Evolutionary conservation across 805 yeast species (phyloP), one percentile per base, ranked within the genome.

Genomic region (Saccharomyces eubayanus): DNA sequence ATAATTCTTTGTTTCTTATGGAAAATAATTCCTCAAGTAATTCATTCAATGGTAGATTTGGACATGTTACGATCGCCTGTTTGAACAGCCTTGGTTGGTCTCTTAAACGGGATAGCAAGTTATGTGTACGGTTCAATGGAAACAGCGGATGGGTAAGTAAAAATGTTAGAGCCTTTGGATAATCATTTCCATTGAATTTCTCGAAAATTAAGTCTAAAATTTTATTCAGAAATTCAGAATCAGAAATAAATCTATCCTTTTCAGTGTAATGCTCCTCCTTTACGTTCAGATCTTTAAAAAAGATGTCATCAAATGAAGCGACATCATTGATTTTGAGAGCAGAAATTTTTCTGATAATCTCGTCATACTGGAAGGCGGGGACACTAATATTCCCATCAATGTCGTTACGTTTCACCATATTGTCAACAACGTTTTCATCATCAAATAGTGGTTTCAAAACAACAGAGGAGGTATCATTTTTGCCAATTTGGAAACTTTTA

Each of bases 121-220:
- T 83, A 4, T 72, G 69, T 9, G 88, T 74, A 55, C 76, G 78
- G 20, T 75, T 71, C 14, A 74, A 68, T 9, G 97, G 97, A 70
- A 85, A 90, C 20, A 89, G 72, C 16, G 97, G 97, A 72, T 92
- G 96, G 2, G 96, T 87, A 57, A 92, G 74, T 31, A 91, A 74
- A 64, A 88, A 91, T 1, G 85, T 79, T 49, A 89, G 69, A 2
- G 89, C 75, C 71, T 61, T 84, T 83, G 51, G 94, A 77, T 64
- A 70, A 56, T 57, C 56, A 43, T 60, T 65, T 27, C 43, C 43
- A 59, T 53, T 57, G 57, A 60, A 66, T 20, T 54, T 61, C 24
- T 60, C 58, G 48, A 84, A 71, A 6, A 78, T 75, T 57, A 77
- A 71, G 31, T 65, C 72, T 28, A 77, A 74, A 6, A 82, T 71